Evolutionary conservation across 768 basidiomycete genomes (phyloP).

Genomic region (Pulveroboletus sp.): DNA sequence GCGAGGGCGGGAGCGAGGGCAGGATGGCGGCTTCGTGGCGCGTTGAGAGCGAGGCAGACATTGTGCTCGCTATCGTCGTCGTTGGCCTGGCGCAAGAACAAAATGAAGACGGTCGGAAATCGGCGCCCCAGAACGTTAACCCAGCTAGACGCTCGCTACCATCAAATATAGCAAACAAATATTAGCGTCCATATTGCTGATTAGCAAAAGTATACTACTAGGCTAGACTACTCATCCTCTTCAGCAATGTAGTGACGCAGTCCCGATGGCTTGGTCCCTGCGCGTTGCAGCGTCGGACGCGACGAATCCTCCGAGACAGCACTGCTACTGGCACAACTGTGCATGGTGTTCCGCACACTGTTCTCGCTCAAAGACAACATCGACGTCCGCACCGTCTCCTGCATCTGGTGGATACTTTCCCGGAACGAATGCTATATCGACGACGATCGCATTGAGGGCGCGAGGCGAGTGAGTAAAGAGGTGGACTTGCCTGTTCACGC

Average conservation of each 20-base stretch:
- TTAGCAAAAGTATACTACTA: too few relatives aligned
- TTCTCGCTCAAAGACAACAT: slow-evolving; percentile 51
- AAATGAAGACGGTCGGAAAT: slow-evolving; percentile 5
- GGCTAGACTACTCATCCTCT: background rate
- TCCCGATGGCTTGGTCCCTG: slow-evolving; percentile 42
- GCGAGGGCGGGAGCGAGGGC: slow-evolving; percentile 37
- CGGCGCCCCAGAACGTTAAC: slow-evolving; percentile 19
- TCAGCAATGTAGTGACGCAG: slow-evolving; percentile 51
- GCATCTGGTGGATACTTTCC: slow-evolving; percentile 77
- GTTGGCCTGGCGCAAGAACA: slow-evolving; percentile 1
- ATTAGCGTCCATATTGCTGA: background rate
- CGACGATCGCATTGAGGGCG: background rate
- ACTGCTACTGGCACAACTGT: too few relatives aligned
- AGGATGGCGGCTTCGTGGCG: slow-evolving; percentile 8
- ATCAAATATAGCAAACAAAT: background rate
- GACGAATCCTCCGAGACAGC: slow-evolving; percentile 53
- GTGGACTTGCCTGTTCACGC: slow-evolving; percentile 70
- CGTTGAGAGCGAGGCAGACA: slow-evolving; percentile 16
- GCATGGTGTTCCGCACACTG: slow-evolving; percentile 49
- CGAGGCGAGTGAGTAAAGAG: background rate
- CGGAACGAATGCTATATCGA: slow-evolving; percentile 65
- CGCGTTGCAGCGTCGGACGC: slow-evolving; percentile 49
- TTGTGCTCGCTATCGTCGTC: slow-evolving; percentile 13
- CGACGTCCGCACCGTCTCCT: slow-evolving; percentile 67
- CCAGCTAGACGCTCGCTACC: slow-evolving; percentile 39